These are phyloP conservation scores for Didymellaceae sp. DNA, from an alignment of 2,329 filamentous ascomycete genomes.

Conservation along the genomic window DNA sequence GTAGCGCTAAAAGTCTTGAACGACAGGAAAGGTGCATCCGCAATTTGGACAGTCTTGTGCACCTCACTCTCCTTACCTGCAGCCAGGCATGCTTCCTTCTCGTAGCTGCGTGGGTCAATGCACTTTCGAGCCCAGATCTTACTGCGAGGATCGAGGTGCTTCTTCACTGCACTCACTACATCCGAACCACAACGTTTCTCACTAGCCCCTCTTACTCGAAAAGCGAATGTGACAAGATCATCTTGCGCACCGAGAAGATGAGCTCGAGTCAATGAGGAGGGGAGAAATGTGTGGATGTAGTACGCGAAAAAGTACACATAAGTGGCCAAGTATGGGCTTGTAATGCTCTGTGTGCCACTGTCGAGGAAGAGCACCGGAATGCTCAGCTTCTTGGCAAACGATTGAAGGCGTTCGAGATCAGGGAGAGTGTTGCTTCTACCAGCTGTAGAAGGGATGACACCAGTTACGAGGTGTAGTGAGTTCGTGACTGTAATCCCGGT, in stretches of 20 bases:
- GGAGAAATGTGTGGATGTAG: slow-evolving; percentile 41
- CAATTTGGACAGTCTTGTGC: slow-evolving; percentile 35
- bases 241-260: slow-evolving; percentile 40
- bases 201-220: slow-evolving; percentile 34
- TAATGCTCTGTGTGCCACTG: slow-evolving; percentile 29
- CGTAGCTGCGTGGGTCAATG: slow-evolving; percentile 29
- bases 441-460: slow-evolving; percentile 28
- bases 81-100: slow-evolving; percentile 26
- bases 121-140: slow-evolving; percentile 34
- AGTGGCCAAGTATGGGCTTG: slow-evolving; percentile 25
- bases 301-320: slow-evolving; percentile 45
- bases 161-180: slow-evolving; percentile 31
- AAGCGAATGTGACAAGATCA: slow-evolving; percentile 37
- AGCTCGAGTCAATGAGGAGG: slow-evolving; percentile 19
- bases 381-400: slow-evolving; percentile 31
- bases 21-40: slow-evolving; percentile 35
- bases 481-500: slow-evolving; percentile 35
- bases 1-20: slow-evolving; percentile 2
- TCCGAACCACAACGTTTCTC: slow-evolving; percentile 24
- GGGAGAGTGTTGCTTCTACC: slow-evolving; percentile 31
- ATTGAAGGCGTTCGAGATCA: slow-evolving; percentile 32
- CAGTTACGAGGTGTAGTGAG: slow-evolving; percentile 25
- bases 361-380: slow-evolving; percentile 42
- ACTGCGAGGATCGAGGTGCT: slow-evolving; percentile 27
- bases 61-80: slow-evolving; percentile 30